Evolutionary conservation across 2,329 filamentous ascomycete genomes (phyloP), one percentile per base, ranked within the genome.

Genomic region (Ophiostoma novo-ulmi): DNA sequence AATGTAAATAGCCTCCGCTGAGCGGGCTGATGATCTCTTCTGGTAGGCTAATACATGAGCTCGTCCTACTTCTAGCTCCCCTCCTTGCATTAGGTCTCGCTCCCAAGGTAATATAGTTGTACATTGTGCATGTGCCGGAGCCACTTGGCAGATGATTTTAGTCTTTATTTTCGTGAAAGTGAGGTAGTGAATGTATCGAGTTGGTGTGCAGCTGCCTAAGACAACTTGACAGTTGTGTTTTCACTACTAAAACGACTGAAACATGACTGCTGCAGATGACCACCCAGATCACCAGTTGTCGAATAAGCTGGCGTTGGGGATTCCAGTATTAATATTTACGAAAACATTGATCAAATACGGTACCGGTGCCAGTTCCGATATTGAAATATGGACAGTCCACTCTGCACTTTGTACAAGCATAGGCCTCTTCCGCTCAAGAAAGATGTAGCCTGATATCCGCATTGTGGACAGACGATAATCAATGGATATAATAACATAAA

Each of bases 371-470:
- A 17, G 26, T 35, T 35, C 26, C 26, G 58, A 35, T 26, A 35
- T 5, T 61, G 13, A 7, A 44, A 44, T 10, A 41, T 31, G 14
- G 44, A 52, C 55, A 61, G 55, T 22, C 11, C 58, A 14, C 13
- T 55, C 20, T 61, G 55, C 22, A 31, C 55, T 11, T 31, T 44
- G 14, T 44, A 31, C 7, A 11, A 44, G 39, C 39, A 31, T 44
- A 11, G 10, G 39, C 39, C 39, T 1, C 39, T 13, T 44, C 11
- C 8, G 39, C 10, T 10, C 14, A 44, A 44, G 10, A 44, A 44
- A 14, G 17, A 55, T n/a, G 52, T 58, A 58, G 52, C 52, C 52
- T 58, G 52, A 58, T 14, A 58, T 58, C n/a, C 52, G 52, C 52
- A 58, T 58, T 58, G 52, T 58, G n/a, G 20, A 58, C 52, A 58